These are phyloP conservation scores for Taiwanofungus camphoratus DNA, from an alignment of 1,284 basidiomycete species.

Conservation along the genomic window DNA sequence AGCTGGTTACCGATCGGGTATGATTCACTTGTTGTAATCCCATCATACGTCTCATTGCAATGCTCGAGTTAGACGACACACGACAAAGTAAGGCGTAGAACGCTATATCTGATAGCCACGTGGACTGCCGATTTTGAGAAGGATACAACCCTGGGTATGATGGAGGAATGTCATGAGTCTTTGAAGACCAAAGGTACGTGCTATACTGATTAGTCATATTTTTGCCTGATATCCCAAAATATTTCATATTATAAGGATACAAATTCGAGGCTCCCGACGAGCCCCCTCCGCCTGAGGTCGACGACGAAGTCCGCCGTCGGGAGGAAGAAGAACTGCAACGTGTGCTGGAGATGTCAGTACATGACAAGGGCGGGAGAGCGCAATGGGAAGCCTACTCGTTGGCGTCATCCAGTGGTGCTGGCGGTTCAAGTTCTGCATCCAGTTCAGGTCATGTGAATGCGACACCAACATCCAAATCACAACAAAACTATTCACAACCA, in stretches of 20 bases:
- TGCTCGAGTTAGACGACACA: constrained; percentile 67
- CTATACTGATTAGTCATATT: neutral
- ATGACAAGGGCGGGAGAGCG: constrained; percentile 76
- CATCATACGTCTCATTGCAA: constrained; percentile 1
- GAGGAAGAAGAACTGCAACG: neutral
- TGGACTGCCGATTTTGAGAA: constrained; percentile 87
- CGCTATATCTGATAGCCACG: constrained; percentile 68
- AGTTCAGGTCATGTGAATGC: constrained; percentile 13
- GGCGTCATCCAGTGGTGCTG: constrained; percentile 35
- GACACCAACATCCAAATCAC: constrained; percentile 16
- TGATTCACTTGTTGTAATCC: constrained; percentile 4
- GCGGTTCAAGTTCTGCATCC: constrained; percentile 21
- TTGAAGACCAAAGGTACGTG: constrained; percentile 78
- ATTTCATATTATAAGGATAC: constrained; percentile 42
- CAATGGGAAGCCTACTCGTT: constrained; percentile 42
- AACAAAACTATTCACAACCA: constrained; percentile 11
- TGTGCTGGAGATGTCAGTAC: constrained; percentile 69
- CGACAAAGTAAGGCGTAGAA: constrained; percentile 79
- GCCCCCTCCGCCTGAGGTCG: constrained; percentile 60
- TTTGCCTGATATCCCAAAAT: neutral
- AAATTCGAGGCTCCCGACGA: constrained; percentile 66
- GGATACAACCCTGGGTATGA: constrained; percentile 80
- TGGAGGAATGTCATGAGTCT: constrained; percentile 85
- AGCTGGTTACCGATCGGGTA: constrained; percentile 85
- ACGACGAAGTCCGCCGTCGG: constrained; percentile 30